Base-by-base conservation (phyloP, 2,329 filamentous ascomycete species). In the Trichoderma sp. region DNA sequence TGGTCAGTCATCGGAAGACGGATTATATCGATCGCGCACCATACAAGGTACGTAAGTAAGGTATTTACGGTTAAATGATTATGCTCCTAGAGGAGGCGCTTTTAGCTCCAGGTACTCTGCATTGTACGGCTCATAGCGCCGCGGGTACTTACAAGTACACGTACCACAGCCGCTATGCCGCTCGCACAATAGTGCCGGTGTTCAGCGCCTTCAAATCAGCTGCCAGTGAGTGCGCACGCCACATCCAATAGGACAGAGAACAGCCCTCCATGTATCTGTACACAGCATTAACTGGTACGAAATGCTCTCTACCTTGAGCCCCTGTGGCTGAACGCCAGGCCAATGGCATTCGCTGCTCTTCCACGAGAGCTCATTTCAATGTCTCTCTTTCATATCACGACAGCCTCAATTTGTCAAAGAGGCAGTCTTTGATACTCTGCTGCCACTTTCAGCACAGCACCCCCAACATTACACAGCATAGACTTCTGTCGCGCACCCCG, bases 361-460 rank as follows among this genome's bases (percentile, higher is more conserved):
- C 7, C 21, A 18, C 11, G 14, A 6, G 4, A 8, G 18, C 27
- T 59, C 14, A 38, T 11, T 60, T 62, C 21, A 62, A 60, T 71
- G 67, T 71, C 56, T 71, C 67, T 62, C 67, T 45, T 24, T 62
- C 53, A 71, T 62, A 38, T 45, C 56, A 71, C 53, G 41, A 24
- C 33, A 62, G 16, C 67, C 35, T 71, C 50, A 6, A 59, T n/a
- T 38, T 41, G 24, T 29, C 8, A 45, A 6, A 8, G 11, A 18
- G 12, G 38, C 21, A 65, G 45, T 45, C 45, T 9, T 6, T n/a
- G 27, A 21, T 33, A 27, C 27, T 27, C 27, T 27, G 27, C 27
- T 4, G 3, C 27, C 3, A 27, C 27, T 27, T 27, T 27, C 27
- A 21, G 64, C 18, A 53, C 41, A 45, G 16, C 35, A 38, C 35